Base-by-base conservation (phyloP, 2,329 filamentous ascomycete genomes). In the Didymellaceae sp. region DNA sequence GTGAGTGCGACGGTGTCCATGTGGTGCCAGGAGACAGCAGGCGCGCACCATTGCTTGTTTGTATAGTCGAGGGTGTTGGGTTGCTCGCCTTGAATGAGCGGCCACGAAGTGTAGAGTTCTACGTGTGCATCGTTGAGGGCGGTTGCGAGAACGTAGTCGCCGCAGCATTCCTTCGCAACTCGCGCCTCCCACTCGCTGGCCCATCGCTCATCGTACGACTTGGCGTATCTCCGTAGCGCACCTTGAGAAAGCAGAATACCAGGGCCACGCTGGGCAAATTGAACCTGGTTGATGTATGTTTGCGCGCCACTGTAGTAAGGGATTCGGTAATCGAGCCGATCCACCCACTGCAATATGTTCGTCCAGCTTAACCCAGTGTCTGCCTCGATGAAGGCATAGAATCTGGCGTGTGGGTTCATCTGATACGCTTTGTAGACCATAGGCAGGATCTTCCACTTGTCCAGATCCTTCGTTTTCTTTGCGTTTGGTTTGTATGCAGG, bases 391-490 rank as follows among this genome's bases (percentile, higher is more conserved):
- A 74, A 72, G 33, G 71, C 44, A 50, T 66, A 68, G 48, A 70
- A 73, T 6, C 50, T 58, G 17, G 57, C 56, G 9, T 55, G 32
- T 7, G 70, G 68, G 2, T 59, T 62, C 53, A 74, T 55, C 17
- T 65, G 63, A 32, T 77, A 72, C 0, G 80, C 75, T 58, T 79
- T 76, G 58, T 82, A 78, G 2, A 80, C 77, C 73, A 83, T 78
- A 6, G 81, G 81, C 16, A 84, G 67, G 55, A 82, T 80, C 62
- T 83, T 84, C 81, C 81, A 84, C 57, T 83, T 83, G 56, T 84
- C 81, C 28, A 84, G 76, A 75, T 46, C 76, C 75, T 8, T 78
- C 68, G 53, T 78, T 79, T 62, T 81, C 11, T 70, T 73, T 9
- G 66, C 62, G 20, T 73, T 73, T 2, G 64, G 56, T 72, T 75